Evolutionary conservation across 495 filamentous ascomycete species (phyloP), one percentile per base, ranked within the genome.

Genomic region (Xylaria scruposa): DNA sequence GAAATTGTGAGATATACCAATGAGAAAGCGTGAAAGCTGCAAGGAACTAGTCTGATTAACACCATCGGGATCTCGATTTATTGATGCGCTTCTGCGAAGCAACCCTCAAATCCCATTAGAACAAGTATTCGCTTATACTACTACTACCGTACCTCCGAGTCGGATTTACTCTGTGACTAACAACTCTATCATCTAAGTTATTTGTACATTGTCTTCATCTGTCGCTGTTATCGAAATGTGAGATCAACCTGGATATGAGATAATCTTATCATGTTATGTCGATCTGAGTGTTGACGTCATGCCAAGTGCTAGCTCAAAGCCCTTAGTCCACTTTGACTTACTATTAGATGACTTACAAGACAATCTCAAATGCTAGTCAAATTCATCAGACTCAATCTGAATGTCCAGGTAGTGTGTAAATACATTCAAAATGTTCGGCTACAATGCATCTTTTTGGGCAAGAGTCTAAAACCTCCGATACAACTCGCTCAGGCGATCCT

Each of bases 21-120:
- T 67, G 49, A 31, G 49, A 42, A n/a, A 9, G n/a, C 13, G 12
- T 26, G n/a, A 54, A 67, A 29, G 46, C 47, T 17, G 33, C 64
- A 67, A 24, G 62, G 62, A 44, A n/a, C 62, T 36, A 29, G 10
- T 19, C 0, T 40, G 15, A 38, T 59, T 26, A 61, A 26, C 67
- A 69, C 60, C 66, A 69, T 69, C 67, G 67, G 53, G 31, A 69
- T 69, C 67, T 69, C 44, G 53, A 69, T 60, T 40, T 33, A 61
- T 60, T 46, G 56, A 69, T 69, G 67, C 67, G 67, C 49, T 69
- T 69, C 44, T 33, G 21, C 15, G 15, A 31, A 44, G 42, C 38
- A 8, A 54, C 49, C 24, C 24, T 17, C 54, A 69, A 59, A 47
- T 69, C 54, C 65, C 65, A 56, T 42, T 1, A 42, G 33, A 53